Evolutionary conservation across 129 eudicot genomes (phyloP).

Genomic region (Chrysanthemum lavandulifolium): DNA sequence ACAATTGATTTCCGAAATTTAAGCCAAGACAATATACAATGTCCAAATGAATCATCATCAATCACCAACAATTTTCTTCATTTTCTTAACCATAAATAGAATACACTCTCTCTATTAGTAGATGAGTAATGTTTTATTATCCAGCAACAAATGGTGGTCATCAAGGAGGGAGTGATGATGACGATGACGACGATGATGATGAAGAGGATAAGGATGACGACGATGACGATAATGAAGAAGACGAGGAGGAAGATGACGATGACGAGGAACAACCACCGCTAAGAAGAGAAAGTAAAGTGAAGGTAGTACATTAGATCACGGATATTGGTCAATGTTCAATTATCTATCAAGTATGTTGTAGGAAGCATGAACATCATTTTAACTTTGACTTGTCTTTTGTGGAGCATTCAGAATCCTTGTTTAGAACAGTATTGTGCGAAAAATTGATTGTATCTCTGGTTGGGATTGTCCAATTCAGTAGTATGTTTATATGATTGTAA

Average conservation of each 20-base stretch:
- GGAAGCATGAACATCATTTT: conserved; percentile 23
- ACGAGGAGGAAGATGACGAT: conserved; percentile 53
- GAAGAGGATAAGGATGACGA: conserved; percentile 57
- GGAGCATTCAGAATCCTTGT: too few species aligned
- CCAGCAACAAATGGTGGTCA: conserved; percentile 75
- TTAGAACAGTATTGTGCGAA: too few species aligned
- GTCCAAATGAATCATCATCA: too few species aligned
- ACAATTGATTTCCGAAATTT: too few species aligned
- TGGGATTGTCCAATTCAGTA: too few species aligned
- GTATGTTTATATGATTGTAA: too few species aligned
- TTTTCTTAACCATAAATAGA: too few species aligned
- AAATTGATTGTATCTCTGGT: too few species aligned
- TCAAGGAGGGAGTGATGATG: conserved; percentile 60
- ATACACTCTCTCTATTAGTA: too few species aligned
- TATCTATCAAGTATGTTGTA: conserved; percentile 32
- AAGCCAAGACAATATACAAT: too few species aligned
- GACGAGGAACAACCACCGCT: conserved; percentile 92
- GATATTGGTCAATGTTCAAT: conserved; percentile 21
- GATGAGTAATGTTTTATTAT: background rate
- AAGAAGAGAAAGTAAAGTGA: conserved; percentile 83
- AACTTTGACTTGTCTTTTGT: too few species aligned
- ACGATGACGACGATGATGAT: conserved; percentile 47
- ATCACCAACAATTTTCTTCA: too few species aligned
- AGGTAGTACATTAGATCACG: conserved; percentile 24
- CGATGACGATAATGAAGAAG: conserved; percentile 62